A percentile compares a stretch with the other conserved stretches of the same genome.
phyloP scores from a whole-genome alignment of 164 flowering plant species.

The Kalanchoe fedtschenkoi region DNA sequence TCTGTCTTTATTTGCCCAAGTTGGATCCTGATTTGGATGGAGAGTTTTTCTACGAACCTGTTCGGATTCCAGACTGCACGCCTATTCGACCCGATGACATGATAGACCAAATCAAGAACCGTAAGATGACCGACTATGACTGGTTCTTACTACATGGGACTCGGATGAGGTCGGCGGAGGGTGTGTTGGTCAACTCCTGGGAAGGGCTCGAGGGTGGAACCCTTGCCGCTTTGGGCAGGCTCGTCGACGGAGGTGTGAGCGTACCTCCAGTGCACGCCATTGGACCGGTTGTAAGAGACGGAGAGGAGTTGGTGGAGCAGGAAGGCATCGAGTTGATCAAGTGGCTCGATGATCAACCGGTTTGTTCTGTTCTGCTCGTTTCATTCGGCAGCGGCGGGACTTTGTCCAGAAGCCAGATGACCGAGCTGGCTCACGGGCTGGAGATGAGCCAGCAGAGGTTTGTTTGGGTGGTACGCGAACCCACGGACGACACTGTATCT shows the following conservation, averaged over 20 bases:
- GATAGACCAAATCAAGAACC: background rate
- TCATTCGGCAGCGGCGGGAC: slow-evolving; percentile 14
- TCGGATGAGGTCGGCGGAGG: too few species aligned
- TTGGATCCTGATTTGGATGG: slow-evolving; percentile 2
- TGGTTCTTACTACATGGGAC: too few species aligned
- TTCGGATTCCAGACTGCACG: slow-evolving; percentile 8
- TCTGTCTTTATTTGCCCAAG: background rate
- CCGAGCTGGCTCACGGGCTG: slow-evolving; percentile 9
- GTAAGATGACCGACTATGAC: too few species aligned
- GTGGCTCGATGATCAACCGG: slow-evolving; percentile 8
- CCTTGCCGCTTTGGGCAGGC: background rate
- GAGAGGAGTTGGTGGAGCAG: background rate
- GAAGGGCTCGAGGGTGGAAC: too few species aligned
- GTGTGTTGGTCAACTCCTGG: too few species aligned
- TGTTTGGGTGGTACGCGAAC: background rate
- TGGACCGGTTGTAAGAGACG: slow-evolving; percentile 6
- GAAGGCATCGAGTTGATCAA: background rate
- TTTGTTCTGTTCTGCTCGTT: slow-evolving; percentile 5
- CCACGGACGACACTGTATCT: background rate
- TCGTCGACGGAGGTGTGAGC: background rate
- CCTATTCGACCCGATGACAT: background rate
- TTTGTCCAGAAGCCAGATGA: background rate
- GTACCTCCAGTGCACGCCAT: slow-evolving; percentile 6
- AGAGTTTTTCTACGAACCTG: background rate
- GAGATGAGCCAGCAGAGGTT: slow-evolving; percentile 6